phyloP scores from a whole-genome alignment of 352 stramenopile species.

The Phytophthora chlamydospora region DNA sequence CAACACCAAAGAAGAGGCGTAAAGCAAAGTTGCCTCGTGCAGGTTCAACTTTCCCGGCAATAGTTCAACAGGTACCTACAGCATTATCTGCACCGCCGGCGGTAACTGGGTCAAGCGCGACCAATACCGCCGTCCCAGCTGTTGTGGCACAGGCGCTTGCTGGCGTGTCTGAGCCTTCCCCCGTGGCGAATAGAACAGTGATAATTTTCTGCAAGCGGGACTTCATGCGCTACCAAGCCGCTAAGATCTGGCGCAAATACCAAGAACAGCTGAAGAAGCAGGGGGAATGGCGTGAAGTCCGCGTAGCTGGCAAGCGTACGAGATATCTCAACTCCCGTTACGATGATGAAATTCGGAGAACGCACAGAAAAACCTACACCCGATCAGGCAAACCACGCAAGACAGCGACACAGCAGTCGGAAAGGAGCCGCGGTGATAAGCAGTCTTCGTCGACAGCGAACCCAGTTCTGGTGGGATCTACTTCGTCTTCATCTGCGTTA shows the following conservation, averaged over 20 bases:
- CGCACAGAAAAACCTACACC: constrained; percentile 22
- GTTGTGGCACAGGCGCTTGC: constrained; percentile 1
- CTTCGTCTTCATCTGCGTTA: background rate
- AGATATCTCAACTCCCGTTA: constrained; percentile 53
- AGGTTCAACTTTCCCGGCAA: constrained; percentile 1
- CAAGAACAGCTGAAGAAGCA: constrained; percentile 65
- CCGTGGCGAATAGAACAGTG: constrained; percentile 56
- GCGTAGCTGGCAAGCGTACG: constrained; percentile 58
- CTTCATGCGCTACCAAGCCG: constrained; percentile 79
- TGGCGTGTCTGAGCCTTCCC: background rate
- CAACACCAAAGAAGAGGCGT: constrained; percentile 15
- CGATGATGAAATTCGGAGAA: constrained; percentile 36
- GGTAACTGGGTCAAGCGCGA: constrained; percentile 1
- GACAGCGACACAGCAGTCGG: constrained; percentile 6
- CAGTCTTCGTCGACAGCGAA: constrained; percentile 1
- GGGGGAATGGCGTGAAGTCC: constrained; percentile 50
- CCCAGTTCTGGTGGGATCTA: background rate
- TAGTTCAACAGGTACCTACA: constrained; percentile 1
- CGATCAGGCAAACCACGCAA: constrained; percentile 21
- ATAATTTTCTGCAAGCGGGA: constrained; percentile 86
- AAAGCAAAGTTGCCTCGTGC: constrained; percentile 19
- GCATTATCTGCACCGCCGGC: background rate
- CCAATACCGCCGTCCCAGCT: background rate
- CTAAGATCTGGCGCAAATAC: constrained; percentile 75
- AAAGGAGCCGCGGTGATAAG: background rate